phyloP scores from a whole-genome alignment of 768 basidiomycete species.

The Tricholoma flavovirens region DNA sequence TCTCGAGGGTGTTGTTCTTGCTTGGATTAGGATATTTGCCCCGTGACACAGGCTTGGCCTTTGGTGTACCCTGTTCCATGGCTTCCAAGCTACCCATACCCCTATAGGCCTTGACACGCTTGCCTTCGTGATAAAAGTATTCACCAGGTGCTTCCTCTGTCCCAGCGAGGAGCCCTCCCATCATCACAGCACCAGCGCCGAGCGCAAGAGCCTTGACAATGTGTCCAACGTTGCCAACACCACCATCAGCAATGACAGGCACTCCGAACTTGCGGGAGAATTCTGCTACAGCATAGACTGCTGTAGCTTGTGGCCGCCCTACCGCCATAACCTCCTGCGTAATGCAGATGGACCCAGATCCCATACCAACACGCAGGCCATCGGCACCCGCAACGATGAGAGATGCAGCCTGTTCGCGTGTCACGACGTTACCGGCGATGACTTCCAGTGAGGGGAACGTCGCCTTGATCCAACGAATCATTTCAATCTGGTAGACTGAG shows the following conservation, averaged over 20 bases:
- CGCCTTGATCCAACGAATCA: conserved; percentile 89
- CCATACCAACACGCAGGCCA: conserved; percentile 95
- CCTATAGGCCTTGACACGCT: conserved; percentile 97
- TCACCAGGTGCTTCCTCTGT: conserved; percentile 97
- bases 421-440: conserved; percentile 97
- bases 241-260: conserved; percentile 95
- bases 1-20: conserved; percentile 56
- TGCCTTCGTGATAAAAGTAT: conserved; percentile 99
- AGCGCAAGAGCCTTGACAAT: conserved; percentile 94
- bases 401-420: conserved; percentile 91
- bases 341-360: conserved; percentile 97
- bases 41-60: conserved; percentile 19
- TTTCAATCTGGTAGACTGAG: conserved; percentile 88
- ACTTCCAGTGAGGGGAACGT: conserved; percentile 85
- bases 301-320: conserved; percentile 94
- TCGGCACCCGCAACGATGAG: conserved; percentile 95
- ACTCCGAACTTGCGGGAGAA: conserved; percentile 92
- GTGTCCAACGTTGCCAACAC: conserved; percentile 92
- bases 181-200: conserved; percentile 97
- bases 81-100: conserved; percentile 98
- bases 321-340: conserved; percentile 99
- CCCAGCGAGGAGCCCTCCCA: conserved; percentile 94
- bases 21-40: conserved; percentile 46
- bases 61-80: conserved; percentile 73
- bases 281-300: conserved; percentile 95